Percentiles rank a stretch among this genome's conserved stretches.
phyloP scores from a whole-genome alignment of 2,329 filamentous ascomycete species.

The Aspergillus carbonarius region DNA sequence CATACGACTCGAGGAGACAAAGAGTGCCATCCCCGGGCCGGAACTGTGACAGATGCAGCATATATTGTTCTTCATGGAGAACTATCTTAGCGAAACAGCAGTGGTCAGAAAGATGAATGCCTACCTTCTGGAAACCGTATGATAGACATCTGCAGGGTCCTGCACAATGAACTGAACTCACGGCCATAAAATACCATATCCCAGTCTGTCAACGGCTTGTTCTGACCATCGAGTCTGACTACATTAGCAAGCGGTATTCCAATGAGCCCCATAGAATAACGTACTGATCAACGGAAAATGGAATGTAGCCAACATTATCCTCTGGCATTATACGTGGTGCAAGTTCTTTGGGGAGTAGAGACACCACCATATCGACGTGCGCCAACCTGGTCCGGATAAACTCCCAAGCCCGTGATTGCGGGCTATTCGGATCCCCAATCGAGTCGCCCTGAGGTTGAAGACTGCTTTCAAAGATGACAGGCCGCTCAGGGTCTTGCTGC shows the following conservation, averaged over 20 bases:
- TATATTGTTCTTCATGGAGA: slow-evolving; percentile 6
- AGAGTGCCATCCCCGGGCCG: slow-evolving; percentile 7
- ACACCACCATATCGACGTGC: slow-evolving; percentile 73
- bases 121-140: slow-evolving; percentile 10
- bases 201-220: slow-evolving; percentile 68
- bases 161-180: slow-evolving; percentile 8
- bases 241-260: slow-evolving; percentile 9
- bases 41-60: slow-evolving; percentile 10
- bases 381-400: slow-evolving; percentile 71
- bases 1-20: slow-evolving; percentile 5
- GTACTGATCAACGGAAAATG: slow-evolving; percentile 72
- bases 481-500: slow-evolving; percentile 63
- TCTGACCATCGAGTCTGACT: slow-evolving; percentile 67
- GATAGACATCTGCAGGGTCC: background rate
- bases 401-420: slow-evolving; percentile 69
- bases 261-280: slow-evolving; percentile 10
- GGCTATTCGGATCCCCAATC: slow-evolving; percentile 58
- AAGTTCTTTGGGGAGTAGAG: slow-evolving; percentile 71
- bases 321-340: slow-evolving; percentile 65
- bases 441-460: slow-evolving; percentile 75
- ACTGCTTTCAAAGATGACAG: slow-evolving; percentile 76
- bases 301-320: slow-evolving; percentile 68
- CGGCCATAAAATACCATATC: slow-evolving; percentile 12
- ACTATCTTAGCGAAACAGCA: background rate
- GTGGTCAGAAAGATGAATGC: too few species aligned